A percentile compares a stretch with the other conserved stretches of the same genome.
Conservation (phyloP, 805 yeast species). For the Candida anglica region DNA sequence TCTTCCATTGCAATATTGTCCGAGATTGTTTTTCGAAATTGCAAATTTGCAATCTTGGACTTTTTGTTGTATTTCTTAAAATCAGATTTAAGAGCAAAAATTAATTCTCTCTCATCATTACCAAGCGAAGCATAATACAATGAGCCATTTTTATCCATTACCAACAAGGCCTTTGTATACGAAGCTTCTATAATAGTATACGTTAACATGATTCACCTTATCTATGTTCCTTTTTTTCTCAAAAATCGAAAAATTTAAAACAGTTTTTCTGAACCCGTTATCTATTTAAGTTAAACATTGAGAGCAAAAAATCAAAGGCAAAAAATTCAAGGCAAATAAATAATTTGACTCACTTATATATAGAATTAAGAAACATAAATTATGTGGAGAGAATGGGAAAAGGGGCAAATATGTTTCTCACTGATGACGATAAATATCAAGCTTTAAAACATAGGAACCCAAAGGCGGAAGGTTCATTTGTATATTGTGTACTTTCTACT, state of each 20-base stretch:
- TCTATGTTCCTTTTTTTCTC: background rate
- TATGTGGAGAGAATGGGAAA: too few species aligned
- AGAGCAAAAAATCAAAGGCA: too few species aligned
- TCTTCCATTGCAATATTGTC: background rate
- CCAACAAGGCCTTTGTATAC: conserved; percentile 11
- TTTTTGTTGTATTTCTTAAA: conserved; percentile 7
- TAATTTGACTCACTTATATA: too few species aligned
- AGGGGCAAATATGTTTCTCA: too few species aligned
- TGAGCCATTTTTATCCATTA: conserved; percentile 10
- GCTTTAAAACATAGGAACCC: conserved; percentile 2
- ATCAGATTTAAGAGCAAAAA: conserved; percentile 9
- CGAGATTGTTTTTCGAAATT: conserved; percentile 1
- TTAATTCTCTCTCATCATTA: conserved; percentile 2
- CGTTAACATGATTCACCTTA: conserved; percentile 8
- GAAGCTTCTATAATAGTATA: conserved; percentile 9
- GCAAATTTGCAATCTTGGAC: conserved; percentile 1
- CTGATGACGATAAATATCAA: conserved; percentile 4
- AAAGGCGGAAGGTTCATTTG: conserved; percentile 2
- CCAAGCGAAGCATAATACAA: conserved; percentile 20
- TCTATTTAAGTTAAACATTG: too few species aligned
- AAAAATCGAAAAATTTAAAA: too few species aligned
- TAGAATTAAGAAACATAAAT: too few species aligned
- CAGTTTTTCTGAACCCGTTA: too few species aligned
- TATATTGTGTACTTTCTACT: conserved; percentile 1
- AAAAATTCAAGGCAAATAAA: too few species aligned